phyloP scores from a whole-genome alignment of 345 rosid species.

The Gossypium thurberi region DNA sequence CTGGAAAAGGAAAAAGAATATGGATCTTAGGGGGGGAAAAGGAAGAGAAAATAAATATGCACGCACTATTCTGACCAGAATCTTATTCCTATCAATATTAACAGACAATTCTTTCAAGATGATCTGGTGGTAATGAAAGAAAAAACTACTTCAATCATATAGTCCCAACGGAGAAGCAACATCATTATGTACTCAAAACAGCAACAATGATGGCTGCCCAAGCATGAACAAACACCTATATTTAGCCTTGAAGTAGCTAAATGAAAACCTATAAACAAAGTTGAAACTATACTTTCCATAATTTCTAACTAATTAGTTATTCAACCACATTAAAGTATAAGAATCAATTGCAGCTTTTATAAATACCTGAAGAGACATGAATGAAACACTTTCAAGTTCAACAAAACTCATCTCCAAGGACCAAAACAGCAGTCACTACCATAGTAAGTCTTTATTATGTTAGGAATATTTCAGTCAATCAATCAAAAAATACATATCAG shows the following conservation, averaged over 20 bases:
- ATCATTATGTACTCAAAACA: not conserved
- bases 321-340: not conserved
- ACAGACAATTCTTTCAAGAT: not conserved
- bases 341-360: not conserved
- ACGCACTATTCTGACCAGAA: not conserved
- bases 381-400: not conserved
- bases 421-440: not conserved
- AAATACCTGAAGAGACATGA: not conserved
- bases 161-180: not conserved
- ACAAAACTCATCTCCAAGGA: not conserved
- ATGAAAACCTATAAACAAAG: not conserved
- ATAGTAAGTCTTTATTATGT: not conserved
- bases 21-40: not conserved
- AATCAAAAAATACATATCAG: not conserved
- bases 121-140: not conserved
- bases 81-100: constrained; percentile 2
- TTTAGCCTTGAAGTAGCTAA: constrained; percentile 1
- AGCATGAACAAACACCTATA: not conserved
- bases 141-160: not conserved
- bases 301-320: not conserved
- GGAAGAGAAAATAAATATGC: not conserved
- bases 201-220: not conserved
- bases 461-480: not conserved
- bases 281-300: not conserved
- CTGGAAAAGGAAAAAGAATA: constrained; percentile 26